A percentile compares a stretch with the other conserved stretches of the same genome.
phyloP scores from a whole-genome alignment of 2,329 filamentous ascomycete species.

The Orbilia ellipsospora region DNA sequence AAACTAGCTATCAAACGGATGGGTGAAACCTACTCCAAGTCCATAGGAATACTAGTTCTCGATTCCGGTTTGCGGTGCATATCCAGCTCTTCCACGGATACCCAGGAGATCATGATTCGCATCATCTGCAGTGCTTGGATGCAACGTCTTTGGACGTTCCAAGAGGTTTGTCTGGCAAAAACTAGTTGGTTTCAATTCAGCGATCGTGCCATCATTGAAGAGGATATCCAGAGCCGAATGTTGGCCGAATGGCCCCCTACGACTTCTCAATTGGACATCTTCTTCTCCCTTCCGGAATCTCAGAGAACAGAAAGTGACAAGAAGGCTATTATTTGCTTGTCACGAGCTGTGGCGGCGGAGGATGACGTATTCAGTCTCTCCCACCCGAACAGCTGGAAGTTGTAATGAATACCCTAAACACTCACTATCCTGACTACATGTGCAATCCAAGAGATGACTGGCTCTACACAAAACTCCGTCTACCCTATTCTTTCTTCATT shows the following conservation, averaged over 20 bases:
- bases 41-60: slow-evolving; percentile 3
- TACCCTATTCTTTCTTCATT: not conserved
- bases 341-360: not conserved
- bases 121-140: slow-evolving; percentile 8
- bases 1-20: not conserved
- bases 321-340: not conserved
- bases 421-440: too few relatives aligned
- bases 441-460: too few relatives aligned
- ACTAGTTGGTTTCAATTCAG: slow-evolving; percentile 5
- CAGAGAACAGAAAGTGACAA: slow-evolving; percentile 1
- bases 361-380: not conserved
- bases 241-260: not conserved
- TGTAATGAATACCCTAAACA: too few relatives aligned
- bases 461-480: too few relatives aligned
- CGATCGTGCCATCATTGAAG: not conserved
- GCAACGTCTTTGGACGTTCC: slow-evolving; percentile 7
- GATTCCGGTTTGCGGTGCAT: not conserved
- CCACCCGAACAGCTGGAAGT: too few relatives aligned
- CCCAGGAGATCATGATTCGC: not conserved
- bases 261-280: slow-evolving; percentile 1
- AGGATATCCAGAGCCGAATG: not conserved
- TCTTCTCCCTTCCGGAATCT: slow-evolving; percentile 1
- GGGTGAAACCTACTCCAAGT: not conserved
- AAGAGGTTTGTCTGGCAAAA: slow-evolving; percentile 5
- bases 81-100: not conserved